These are phyloP conservation scores for Penicillium vulpinum DNA, from an alignment of 2,329 filamentous ascomycete species.

Conservation along the genomic window DNA sequence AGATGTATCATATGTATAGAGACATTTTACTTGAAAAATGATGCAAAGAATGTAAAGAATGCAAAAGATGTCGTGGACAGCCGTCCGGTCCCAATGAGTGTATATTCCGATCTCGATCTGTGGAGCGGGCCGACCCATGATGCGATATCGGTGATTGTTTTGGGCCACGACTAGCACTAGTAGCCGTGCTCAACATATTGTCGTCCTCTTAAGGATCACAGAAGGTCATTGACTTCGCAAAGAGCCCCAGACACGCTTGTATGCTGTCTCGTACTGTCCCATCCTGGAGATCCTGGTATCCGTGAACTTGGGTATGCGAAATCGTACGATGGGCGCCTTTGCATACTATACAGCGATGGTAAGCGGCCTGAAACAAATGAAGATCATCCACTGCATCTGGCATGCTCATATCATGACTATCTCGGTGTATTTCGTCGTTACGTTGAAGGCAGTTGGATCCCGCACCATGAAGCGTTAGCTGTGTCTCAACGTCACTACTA, in stretches of 20 bases:
- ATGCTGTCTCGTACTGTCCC: neutral
- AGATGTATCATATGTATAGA: neutral
- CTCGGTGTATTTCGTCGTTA: neutral
- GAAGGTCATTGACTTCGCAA: neutral
- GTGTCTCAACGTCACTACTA: neutral
- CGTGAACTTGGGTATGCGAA: neutral
- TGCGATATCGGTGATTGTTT: neutral
- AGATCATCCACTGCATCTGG: neutral
- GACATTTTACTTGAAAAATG: neutral
- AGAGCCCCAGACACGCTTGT: neutral
- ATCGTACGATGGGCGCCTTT: neutral
- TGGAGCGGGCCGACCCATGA: neutral
- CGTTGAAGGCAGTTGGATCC: neutral
- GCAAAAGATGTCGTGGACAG: neutral
- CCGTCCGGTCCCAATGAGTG: neutral
- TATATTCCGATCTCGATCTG: neutral
- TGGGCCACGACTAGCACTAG: neutral
- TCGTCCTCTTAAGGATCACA: neutral
- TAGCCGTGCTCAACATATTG: neutral
- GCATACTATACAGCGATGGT: neutral
- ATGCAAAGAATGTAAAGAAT: neutral
- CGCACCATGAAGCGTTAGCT: neutral
- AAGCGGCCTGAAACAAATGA: no score
- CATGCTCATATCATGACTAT: no score
- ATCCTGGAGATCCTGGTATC: neutral